phyloP scores from a whole-genome alignment of 139 green algal genomes.

The Volvox africanus region DNA sequence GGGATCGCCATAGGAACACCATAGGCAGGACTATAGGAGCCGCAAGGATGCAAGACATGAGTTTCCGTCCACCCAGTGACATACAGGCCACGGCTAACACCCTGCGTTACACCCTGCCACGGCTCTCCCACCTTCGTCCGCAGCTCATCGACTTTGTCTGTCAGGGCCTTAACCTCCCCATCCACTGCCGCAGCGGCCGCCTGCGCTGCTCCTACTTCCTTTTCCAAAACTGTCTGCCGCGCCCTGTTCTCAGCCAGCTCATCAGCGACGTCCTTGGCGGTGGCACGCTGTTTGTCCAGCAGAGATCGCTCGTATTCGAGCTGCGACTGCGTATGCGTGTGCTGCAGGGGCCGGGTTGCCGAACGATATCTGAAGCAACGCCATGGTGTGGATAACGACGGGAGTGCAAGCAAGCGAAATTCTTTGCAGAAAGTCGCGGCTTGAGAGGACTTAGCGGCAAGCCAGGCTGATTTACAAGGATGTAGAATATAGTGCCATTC shows the following conservation, averaged over 20 bases:
- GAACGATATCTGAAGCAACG: too few species aligned
- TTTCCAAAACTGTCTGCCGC: conserved; percentile 44
- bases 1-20: too few species aligned
- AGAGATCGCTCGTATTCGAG: conserved; percentile 80
- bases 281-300: neutral
- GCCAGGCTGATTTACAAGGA: too few species aligned
- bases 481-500: too few species aligned
- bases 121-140: conserved; percentile 10
- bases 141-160: conserved; percentile 19
- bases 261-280: conserved; percentile 16
- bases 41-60: too few species aligned
- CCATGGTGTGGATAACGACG: too few species aligned
- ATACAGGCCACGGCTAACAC: too few species aligned
- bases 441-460: too few species aligned
- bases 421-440: too few species aligned
- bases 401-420: too few species aligned
- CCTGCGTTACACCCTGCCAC: neutral
- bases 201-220: conserved; percentile 19
- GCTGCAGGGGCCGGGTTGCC: conserved; percentile 49
- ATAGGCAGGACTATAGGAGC: too few species aligned
- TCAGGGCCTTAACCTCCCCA: neutral
- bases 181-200: conserved; percentile 34
- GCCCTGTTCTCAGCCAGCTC: conserved; percentile 31
- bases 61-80: too few species aligned
- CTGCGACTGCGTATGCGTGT: conserved; percentile 69